Percentiles rank a stretch among this genome's conserved stretches.
These are phyloP conservation scores for Rhizopogon parksii DNA, from an alignment of 1,284 basidiomycete genomes.

Conservation along the genomic window DNA sequence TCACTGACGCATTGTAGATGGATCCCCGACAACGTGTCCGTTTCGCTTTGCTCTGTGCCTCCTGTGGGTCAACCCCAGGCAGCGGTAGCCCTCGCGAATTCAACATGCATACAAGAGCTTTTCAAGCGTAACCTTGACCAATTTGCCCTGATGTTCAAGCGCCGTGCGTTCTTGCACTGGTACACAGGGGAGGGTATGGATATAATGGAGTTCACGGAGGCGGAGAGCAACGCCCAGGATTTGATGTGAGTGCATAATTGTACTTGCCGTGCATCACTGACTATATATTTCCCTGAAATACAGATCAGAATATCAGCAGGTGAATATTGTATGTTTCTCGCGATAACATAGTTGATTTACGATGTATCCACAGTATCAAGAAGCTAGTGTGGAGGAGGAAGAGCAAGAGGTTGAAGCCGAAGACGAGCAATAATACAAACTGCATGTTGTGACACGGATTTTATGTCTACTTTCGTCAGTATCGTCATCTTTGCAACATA, in stretches of 20 bases:
- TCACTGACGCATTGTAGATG: slow-evolving; percentile 40
- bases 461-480: background rate
- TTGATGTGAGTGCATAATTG: slow-evolving; percentile 53
- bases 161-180: slow-evolving; percentile 86
- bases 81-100: slow-evolving; percentile 78
- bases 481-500: background rate
- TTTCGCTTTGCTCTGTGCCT: slow-evolving; percentile 76
- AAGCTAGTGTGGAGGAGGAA: slow-evolving; percentile 14
- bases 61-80: slow-evolving; percentile 75
- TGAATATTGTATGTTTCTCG: slow-evolving; percentile 9
- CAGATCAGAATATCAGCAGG: slow-evolving; percentile 27
- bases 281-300: slow-evolving; percentile 4
- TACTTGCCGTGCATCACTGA: background rate
- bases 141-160: slow-evolving; percentile 79
- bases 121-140: slow-evolving; percentile 80
- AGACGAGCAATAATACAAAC: slow-evolving; percentile 5
- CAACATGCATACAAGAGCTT: slow-evolving; percentile 83
- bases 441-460: background rate
- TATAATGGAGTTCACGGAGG: slow-evolving; percentile 87
- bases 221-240: slow-evolving; percentile 78
- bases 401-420: slow-evolving; percentile 1
- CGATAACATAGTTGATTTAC: background rate
- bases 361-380: slow-evolving; percentile 21
- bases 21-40: slow-evolving; percentile 81
- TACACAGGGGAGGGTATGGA: slow-evolving; percentile 92